Conservation (phyloP, 805 yeast genomes). For the Metschnikowia cubensis region DNA sequence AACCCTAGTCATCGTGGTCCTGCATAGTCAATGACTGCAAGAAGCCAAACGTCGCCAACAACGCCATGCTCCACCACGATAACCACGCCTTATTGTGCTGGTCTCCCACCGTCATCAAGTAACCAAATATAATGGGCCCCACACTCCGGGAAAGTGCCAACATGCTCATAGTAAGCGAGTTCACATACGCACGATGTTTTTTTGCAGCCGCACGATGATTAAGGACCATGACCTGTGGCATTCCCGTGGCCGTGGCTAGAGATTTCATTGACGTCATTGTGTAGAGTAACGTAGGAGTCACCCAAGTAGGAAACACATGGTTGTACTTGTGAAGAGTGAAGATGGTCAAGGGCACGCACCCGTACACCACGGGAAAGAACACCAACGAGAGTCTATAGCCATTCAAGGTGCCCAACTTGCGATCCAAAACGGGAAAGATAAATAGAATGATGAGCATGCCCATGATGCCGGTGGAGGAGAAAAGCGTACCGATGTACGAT, state of each 20-base stretch:
- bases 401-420: slow-evolving; percentile 27
- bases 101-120: slow-evolving; percentile 33
- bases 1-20: slow-evolving; percentile 24
- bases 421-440: slow-evolving; percentile 33
- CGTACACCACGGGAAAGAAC: slow-evolving; percentile 32
- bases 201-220: slow-evolving; percentile 34
- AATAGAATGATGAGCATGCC: slow-evolving; percentile 31
- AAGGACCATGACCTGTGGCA: slow-evolving; percentile 34
- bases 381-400: slow-evolving; percentile 31
- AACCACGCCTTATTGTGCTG: slow-evolving; percentile 24
- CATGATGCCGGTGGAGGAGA: slow-evolving; percentile 34
- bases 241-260: slow-evolving; percentile 32
- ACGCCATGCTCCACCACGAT: slow-evolving; percentile 33
- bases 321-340: slow-evolving; percentile 30
- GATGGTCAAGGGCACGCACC: slow-evolving; percentile 27
- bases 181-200: slow-evolving; percentile 34
- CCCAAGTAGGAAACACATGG: slow-evolving; percentile 26
- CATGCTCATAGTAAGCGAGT: slow-evolving; percentile 31
- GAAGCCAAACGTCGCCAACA: slow-evolving; percentile 26
- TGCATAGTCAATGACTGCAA: slow-evolving; percentile 26
- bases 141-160: slow-evolving; percentile 30
- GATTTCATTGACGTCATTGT: slow-evolving; percentile 30
- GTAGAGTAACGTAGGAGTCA: slow-evolving; percentile 26
- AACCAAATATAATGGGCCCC: slow-evolving; percentile 34
- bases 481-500: slow-evolving; percentile 31